Evolutionary conservation across 179 eudicot genomes (phyloP), one percentile per base, ranked within the genome.

Genomic region (Beta corolliflora): DNA sequence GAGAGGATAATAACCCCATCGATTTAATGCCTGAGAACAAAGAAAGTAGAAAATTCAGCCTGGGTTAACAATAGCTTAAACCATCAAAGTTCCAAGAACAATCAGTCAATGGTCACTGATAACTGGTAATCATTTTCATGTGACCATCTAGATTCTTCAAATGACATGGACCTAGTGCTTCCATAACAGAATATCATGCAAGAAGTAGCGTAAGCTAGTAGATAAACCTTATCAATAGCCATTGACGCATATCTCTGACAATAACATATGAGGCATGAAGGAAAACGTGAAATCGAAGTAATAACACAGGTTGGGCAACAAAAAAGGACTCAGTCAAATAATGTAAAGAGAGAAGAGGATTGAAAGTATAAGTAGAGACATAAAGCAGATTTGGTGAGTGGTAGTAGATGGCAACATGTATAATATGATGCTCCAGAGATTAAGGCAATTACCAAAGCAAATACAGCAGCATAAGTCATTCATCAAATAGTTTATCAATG

Each of bases 1-100:
- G 56, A 96, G 97, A 23, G 99, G 98, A 86, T 96, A 94, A 88
- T 96, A 96, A 63, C 99, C 99, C 99, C 98, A 96, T 69, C 93
- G 90, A 76, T 94, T 94, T 75, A 94, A 85, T 45, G 93, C 99
- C 99, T 96, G 88, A 23, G 81, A 77, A 77, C 77, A 54, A 69
- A 81, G 67, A 46, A 67, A 52, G 73, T 54, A 71, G n/a, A 44
- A 19, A 45, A 21, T 31, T n/a, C 59, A 65, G 60, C 79, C 77
- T 78, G 77, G 25, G 45, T 66, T 50, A 31, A 21, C 14, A 46
- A 70, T 13, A 71, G 29, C 41, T 6, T 19, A 5, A 36, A 63
- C 29, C 60, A 36, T 36, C 63, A 23, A 29, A 14, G 11, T 45
- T 64, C 65, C 11, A 29, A 31, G 23, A n/a, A 71, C 1, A 69